These are phyloP conservation scores for Amanita jacksonii DNA, from an alignment of 768 basidiomycete genomes.

Conservation along the genomic window DNA sequence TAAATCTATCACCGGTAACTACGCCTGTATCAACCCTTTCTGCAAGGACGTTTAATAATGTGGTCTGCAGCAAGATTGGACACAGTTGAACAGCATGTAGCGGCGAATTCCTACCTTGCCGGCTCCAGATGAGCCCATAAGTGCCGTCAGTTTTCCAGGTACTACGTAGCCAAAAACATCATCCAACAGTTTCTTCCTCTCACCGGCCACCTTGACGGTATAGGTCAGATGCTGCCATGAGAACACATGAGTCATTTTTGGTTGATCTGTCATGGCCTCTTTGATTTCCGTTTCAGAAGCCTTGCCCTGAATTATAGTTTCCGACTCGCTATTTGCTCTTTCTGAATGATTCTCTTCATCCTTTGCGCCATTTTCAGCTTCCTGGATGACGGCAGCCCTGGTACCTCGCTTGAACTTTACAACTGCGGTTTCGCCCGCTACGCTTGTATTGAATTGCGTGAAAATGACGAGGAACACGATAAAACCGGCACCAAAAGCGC, in stretches of 20 bases:
- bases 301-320: conserved; percentile 10
- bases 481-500: conserved; percentile 59
- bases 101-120: conserved; percentile 32
- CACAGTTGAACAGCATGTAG: conserved; percentile 3
- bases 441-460: conserved; percentile 41
- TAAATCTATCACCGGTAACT: conserved; percentile 39
- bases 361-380: conserved; percentile 19
- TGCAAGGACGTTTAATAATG: conserved; percentile 47
- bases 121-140: conserved; percentile 55
- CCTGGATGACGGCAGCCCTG: conserved; percentile 20
- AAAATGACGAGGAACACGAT: conserved; percentile 44
- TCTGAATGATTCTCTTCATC: conserved; percentile 26
- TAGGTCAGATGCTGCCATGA: conserved; percentile 74
- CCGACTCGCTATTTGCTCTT: neutral
- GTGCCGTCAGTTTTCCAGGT: conserved; percentile 72
- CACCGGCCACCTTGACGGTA: conserved; percentile 43
- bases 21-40: conserved; percentile 38
- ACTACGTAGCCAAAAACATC: conserved; percentile 73
- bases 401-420: conserved; percentile 61
- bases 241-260: conserved; percentile 51
- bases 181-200: conserved; percentile 45
- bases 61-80: conserved; percentile 32
- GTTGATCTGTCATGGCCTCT: conserved; percentile 29
- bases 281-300: conserved; percentile 16
- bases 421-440: conserved; percentile 28